Conservation (phyloP, 768 basidiomycete genomes). For the Boletus vinaceobasis region DNA sequence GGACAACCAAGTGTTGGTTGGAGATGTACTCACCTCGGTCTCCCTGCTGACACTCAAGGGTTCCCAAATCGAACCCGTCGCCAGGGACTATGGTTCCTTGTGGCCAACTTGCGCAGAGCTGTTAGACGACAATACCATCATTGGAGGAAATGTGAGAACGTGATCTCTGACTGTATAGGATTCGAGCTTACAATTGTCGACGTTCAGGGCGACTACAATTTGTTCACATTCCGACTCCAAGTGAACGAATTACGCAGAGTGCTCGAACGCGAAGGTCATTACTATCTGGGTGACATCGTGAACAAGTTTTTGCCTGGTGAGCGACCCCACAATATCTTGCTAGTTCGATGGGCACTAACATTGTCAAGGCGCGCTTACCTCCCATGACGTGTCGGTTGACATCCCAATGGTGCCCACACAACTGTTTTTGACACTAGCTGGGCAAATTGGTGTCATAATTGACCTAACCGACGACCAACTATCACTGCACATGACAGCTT, state of each 20-base stretch:
- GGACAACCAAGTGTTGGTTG: conserved; percentile 57
- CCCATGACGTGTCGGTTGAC: conserved; percentile 41
- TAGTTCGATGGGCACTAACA: background rate
- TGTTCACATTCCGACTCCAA: conserved; percentile 59
- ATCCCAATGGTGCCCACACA: conserved; percentile 51
- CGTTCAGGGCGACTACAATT: conserved; percentile 60
- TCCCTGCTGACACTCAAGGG: conserved; percentile 57
- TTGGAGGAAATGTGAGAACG: conserved; percentile 70
- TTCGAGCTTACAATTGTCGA: conserved; percentile 7
- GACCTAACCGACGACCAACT: conserved; percentile 51
- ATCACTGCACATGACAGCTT: conserved; percentile 56
- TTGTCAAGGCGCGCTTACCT: conserved; percentile 51
- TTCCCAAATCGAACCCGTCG: conserved; percentile 48
- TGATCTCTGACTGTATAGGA: conserved; percentile 5
- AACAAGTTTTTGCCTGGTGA: conserved; percentile 71
- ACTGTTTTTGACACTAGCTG: conserved; percentile 74
- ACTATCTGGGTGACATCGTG: conserved; percentile 73
- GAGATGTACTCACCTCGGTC: conserved; percentile 79
- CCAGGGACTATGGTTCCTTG: conserved; percentile 71
- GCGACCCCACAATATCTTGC: background rate
- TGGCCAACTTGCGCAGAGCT: conserved; percentile 70
- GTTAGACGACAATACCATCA: conserved; percentile 49
- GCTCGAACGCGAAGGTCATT: conserved; percentile 66
- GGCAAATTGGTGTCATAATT: conserved; percentile 71
- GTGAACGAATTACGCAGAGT: conserved; percentile 38